Percentiles rank a stretch among this genome's conserved stretches.
These are phyloP conservation scores for Orbilia oligospora DNA, from an alignment of 2,329 filamentous ascomycete genomes.

Conservation along the genomic window DNA sequence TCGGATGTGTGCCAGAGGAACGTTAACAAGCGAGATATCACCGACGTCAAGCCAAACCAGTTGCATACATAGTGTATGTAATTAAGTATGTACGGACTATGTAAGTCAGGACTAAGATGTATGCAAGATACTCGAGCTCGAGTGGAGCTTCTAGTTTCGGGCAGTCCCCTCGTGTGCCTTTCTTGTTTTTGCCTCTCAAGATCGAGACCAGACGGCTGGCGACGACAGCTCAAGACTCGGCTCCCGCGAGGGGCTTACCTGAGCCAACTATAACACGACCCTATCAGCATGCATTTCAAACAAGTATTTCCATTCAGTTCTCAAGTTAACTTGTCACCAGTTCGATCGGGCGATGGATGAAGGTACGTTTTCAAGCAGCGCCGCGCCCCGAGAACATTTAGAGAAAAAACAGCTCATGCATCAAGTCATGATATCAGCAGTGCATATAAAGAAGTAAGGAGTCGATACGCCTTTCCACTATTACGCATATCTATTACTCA, in stretches of 20 bases:
- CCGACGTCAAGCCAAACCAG: slow-evolving; percentile 37
- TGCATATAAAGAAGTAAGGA: slow-evolving; percentile 16
- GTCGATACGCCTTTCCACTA: slow-evolving; percentile 52
- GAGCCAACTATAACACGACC: background rate
- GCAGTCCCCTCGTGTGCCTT: background rate
- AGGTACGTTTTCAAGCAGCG: no score
- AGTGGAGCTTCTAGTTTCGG: slow-evolving; percentile 30
- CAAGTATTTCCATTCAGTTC: background rate
- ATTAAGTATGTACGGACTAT: no score
- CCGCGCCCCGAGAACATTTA: no score
- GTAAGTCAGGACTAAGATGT: background rate
- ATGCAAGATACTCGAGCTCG: slow-evolving; percentile 48
- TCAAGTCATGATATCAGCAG: slow-evolving; percentile 27
- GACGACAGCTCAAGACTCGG: slow-evolving; percentile 13
- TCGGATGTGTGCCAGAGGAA: slow-evolving; percentile 45
- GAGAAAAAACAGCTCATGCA: slow-evolving; percentile 21
- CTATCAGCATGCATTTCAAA: background rate
- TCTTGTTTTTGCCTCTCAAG: slow-evolving; percentile 16
- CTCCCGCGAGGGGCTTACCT: background rate
- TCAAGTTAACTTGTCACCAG: background rate
- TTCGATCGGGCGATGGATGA: background rate
- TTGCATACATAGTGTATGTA: background rate
- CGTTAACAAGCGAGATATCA: slow-evolving; percentile 55
- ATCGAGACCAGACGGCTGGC: slow-evolving; percentile 22
- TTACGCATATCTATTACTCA: slow-evolving; percentile 60